phyloP scores from a whole-genome alignment of 1,284 basidiomycete species.

The Puccinia coronata region DNA sequence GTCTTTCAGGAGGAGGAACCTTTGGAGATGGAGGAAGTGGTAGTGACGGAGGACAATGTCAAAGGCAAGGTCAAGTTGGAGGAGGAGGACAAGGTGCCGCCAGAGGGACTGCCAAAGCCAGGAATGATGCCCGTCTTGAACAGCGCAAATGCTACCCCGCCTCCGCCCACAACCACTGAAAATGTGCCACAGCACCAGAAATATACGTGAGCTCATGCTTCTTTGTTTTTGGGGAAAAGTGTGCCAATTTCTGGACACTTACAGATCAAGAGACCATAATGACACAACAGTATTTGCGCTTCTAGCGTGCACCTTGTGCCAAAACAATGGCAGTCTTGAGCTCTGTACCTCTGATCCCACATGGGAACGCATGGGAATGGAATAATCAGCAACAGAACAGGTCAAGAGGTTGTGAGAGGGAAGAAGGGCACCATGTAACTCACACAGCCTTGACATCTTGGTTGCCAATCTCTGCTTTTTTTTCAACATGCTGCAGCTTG shows the following conservation, averaged over 20 bases:
- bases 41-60: not conserved
- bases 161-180: constrained; percentile 26
- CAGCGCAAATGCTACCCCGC: constrained; percentile 1
- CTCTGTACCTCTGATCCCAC: constrained; percentile 17
- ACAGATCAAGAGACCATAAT: constrained; percentile 29
- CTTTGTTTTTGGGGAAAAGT: not conserved
- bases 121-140: constrained; percentile 26
- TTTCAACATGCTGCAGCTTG: constrained; percentile 41
- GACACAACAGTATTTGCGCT: constrained; percentile 45
- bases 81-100: not conserved
- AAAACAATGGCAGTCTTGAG: constrained; percentile 44
- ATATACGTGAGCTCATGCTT: too few relatives aligned
- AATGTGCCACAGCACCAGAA: not conserved
- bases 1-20: not conserved
- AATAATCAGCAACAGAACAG: too few relatives aligned
- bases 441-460: constrained; percentile 46
- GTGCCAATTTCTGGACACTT: not conserved
- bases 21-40: not conserved
- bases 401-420: not conserved
- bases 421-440: not conserved
- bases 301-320: constrained; percentile 41
- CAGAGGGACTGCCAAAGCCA: not conserved
- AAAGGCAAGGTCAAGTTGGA: not conserved
- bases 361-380: too few relatives aligned
- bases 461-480: constrained; percentile 36